Base-by-base conservation (phyloP, 2,329 filamentous ascomycete species). In the Beauveria sp. region DNA sequence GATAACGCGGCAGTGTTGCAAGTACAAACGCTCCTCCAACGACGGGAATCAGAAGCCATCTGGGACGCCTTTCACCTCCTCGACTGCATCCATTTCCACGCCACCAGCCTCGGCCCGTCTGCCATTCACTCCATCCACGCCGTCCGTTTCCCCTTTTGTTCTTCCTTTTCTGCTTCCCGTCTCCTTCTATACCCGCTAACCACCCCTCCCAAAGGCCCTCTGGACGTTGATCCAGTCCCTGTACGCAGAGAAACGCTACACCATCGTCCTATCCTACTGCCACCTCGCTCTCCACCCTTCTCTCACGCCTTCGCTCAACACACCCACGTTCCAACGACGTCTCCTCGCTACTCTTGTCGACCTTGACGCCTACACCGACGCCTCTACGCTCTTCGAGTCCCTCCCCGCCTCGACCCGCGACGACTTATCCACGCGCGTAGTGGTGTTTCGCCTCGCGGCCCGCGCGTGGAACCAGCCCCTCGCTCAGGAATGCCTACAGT, bases 401-500 rank as follows among this genome's bases (percentile, higher is more conserved):
- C 88, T 95, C 81, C 75, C 86, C 0, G 76, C 83, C 18, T 66
- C 73, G 0, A 80, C 80, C 20, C 82, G 80, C 64, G 78, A 83
- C 52, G 86, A 90, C 10, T 80, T 85, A 1, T 78, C 87, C 67
- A 91, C 89, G 3, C 79, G 83, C 42, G 95, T 91, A 69, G 72
- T 96, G 28, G 83, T 90, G 75, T 96, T 91, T 73, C 91, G 89
- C 69, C 78, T 87, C 20, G 85, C 88, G 0, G 72, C 95, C 2
- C 78, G 82, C 52, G 78, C 74, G 20, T 78, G 78, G 62, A 83
- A 93, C 66, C 70, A 74, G 43, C 79, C 84, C 1, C 69, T 81
- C 70, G 87, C 87, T n/a, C 72, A 77, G 22, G 79, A 85, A 51
- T 90, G 87, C 68, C 79, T 96, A 2, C 76, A 84, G 28, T 71